A percentile compares a stretch with the other conserved stretches of the same genome.
phyloP scores from a whole-genome alignment of 345 rosid genomes.

The Lagerstroemia speciosa region DNA sequence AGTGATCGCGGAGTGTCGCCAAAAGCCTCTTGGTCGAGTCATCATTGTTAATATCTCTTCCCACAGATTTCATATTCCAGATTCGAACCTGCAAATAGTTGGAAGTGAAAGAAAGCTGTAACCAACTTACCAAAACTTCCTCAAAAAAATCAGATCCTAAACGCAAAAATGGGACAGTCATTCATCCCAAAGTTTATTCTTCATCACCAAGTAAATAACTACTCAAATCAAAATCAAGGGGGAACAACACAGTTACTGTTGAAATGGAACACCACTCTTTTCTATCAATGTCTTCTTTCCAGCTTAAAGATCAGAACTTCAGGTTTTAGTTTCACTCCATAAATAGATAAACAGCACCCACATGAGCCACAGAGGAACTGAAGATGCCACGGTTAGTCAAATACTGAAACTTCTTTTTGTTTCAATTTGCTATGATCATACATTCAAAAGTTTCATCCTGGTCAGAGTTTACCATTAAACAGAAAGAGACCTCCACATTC shows the following conservation, averaged over 20 bases:
- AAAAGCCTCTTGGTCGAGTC: slow-evolving; percentile 74
- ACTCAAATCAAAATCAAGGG: background rate
- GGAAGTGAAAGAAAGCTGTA: background rate
- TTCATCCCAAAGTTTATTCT: background rate
- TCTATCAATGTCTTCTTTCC: background rate
- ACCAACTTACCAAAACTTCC: background rate
- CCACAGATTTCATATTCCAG: slow-evolving; percentile 87
- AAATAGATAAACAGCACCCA: background rate
- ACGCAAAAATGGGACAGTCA: background rate
- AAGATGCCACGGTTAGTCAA: background rate
- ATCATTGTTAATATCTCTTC: slow-evolving; percentile 42
- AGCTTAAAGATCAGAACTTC: background rate
- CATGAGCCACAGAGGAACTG: background rate
- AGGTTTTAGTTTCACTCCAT: background rate
- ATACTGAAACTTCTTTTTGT: no score
- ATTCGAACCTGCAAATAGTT: slow-evolving; percentile 61
- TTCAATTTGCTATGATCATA: background rate
- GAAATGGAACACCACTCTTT: background rate
- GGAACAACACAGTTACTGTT: background rate
- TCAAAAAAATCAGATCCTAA: background rate
- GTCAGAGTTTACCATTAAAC: background rate
- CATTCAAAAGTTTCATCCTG: background rate
- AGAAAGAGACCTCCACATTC: background rate
- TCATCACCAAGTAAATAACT: background rate
- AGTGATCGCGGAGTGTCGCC: slow-evolving; percentile 95